phyloP scores from a whole-genome alignment of 176 grass and related monocot species.

The Oryza coarctata region DNA sequence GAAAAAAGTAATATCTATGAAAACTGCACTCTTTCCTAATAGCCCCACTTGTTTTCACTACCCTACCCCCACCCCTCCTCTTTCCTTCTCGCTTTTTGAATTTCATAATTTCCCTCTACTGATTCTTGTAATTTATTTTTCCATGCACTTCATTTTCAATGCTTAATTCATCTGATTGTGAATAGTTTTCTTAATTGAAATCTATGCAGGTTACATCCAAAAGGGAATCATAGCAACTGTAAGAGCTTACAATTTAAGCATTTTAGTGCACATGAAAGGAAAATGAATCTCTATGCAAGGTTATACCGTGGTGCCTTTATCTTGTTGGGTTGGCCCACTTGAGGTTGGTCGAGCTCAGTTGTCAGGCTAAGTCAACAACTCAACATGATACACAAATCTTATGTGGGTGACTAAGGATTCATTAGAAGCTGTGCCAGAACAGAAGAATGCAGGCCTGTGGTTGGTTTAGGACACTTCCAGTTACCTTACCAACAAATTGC shows the following conservation, averaged over 20 bases:
- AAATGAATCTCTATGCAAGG: conserved; percentile 9
- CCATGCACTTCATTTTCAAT: neutral
- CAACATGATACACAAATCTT: conserved; percentile 37
- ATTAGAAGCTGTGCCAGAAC: conserved; percentile 37
- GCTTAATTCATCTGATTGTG: conserved; percentile 4
- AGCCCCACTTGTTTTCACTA: conserved; percentile 51
- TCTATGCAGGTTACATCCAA: conserved; percentile 3
- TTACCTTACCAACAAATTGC: conserved; percentile 57
- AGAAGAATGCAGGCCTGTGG: conserved; percentile 38
- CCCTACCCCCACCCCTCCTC: neutral
- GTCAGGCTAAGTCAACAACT: conserved; percentile 51
- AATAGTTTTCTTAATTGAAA: conserved; percentile 31
- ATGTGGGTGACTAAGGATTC: conserved; percentile 45
- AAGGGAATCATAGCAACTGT: conserved; percentile 30
- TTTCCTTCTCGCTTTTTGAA: neutral
- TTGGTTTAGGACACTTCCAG: conserved; percentile 43
- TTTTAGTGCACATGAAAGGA: conserved; percentile 36
- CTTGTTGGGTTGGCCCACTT: conserved; percentile 39
- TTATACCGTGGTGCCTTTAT: conserved; percentile 58
- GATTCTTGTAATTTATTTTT: neutral
- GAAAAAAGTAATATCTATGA: conserved; percentile 58
- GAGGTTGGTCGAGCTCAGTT: conserved; percentile 55
- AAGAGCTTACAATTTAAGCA: conserved; percentile 21
- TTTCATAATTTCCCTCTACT: neutral
- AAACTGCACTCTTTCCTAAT: conserved; percentile 46